These are phyloP conservation scores for Chalciporus sphaerocephalus DNA, from an alignment of 768 basidiomycete genomes.

Conservation along the genomic window DNA sequence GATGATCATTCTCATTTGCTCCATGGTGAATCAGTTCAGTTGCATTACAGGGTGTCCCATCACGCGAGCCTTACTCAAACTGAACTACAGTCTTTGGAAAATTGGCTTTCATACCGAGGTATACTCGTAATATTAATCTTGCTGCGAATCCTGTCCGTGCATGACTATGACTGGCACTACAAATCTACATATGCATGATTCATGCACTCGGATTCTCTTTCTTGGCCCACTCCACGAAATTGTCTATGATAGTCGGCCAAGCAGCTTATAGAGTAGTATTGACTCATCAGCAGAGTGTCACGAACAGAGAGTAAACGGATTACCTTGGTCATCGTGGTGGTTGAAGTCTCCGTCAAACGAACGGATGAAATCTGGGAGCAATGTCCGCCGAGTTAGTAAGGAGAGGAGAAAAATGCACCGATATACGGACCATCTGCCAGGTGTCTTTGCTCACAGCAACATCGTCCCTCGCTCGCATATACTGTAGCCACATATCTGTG, in stretches of 20 bases:
- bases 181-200: background rate
- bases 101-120: background rate
- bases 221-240: constrained; percentile 70
- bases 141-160: background rate
- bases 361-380: constrained; percentile 80
- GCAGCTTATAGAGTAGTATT: constrained; percentile 50
- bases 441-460: constrained; percentile 87
- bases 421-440: constrained; percentile 74
- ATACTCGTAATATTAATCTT: too few species aligned
- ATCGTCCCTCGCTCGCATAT: constrained; percentile 53
- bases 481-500: constrained; percentile 77
- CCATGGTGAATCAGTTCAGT: too few species aligned
- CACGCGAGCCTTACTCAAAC: background rate
- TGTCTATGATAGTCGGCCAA: constrained; percentile 86
- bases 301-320: constrained; percentile 12
- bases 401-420: background rate
- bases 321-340: constrained; percentile 76
- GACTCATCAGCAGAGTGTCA: background rate
- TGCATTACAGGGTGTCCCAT: too few species aligned
- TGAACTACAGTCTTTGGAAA: background rate
- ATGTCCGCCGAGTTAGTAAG: constrained; percentile 9
- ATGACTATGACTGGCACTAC: constrained; percentile 6
- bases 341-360: constrained; percentile 68
- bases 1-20: background rate
- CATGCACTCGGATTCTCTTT: constrained; percentile 17